Conservation (phyloP, 345 rosid species). For the Pugionium dolabratum region DNA sequence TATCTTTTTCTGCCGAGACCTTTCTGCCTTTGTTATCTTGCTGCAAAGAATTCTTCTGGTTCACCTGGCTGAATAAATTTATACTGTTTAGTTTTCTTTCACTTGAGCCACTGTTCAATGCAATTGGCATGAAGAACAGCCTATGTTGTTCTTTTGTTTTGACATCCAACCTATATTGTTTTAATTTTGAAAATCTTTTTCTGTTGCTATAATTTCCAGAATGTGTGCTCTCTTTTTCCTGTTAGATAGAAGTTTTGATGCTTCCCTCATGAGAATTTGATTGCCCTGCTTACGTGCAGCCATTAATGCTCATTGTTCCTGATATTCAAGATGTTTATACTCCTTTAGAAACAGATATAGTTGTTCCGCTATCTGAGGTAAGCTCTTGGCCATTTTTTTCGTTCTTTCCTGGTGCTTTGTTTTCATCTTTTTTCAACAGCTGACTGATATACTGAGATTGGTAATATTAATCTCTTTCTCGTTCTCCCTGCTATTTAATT, state of each 20-base stretch:
- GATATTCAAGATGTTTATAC: constrained; percentile 97
- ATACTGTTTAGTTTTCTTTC: constrained; percentile 7
- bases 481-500: constrained; percentile 19
- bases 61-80: constrained; percentile 9
- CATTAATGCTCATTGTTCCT: constrained; percentile 97
- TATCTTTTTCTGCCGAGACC: constrained; percentile 11
- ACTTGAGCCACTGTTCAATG: constrained; percentile 9
- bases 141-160: neutral
- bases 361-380: constrained; percentile 93
- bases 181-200: neutral
- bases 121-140: neutral
- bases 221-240: constrained; percentile 12
- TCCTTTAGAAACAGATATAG: constrained; percentile 85
- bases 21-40: constrained; percentile 20
- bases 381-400: constrained; percentile 33
- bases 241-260: neutral
- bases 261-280: constrained; percentile 21
- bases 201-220: constrained; percentile 10
- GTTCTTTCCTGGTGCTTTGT: neutral
- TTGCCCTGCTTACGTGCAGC: constrained; percentile 55
- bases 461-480: neutral
- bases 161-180: neutral
- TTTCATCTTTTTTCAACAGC: neutral
- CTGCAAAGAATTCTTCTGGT: constrained; percentile 9
- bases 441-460: neutral